Percentiles rank a stretch among this genome's conserved stretches.
phyloP scores from a whole-genome alignment of 2,329 filamentous ascomycete genomes.

The Fusarium mundagurra region DNA sequence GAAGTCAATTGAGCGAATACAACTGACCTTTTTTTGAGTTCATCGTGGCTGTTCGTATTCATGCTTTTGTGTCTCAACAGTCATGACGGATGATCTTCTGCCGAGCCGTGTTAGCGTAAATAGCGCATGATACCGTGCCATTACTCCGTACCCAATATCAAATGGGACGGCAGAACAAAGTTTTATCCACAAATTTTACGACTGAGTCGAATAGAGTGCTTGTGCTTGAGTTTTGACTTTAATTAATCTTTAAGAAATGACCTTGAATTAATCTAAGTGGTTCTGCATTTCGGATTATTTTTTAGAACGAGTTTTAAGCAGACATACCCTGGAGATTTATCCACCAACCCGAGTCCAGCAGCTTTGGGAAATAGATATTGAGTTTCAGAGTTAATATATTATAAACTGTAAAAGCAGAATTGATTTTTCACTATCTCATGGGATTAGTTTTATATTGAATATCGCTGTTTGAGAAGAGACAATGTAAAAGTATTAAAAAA shows the following conservation, averaged over 20 bases:
- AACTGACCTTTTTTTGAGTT: background rate
- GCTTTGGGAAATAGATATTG: too few relatives aligned
- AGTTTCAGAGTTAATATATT: too few relatives aligned
- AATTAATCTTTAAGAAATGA: background rate
- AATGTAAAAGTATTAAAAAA: too few relatives aligned
- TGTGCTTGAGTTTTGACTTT: too few relatives aligned
- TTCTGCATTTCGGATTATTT: background rate
- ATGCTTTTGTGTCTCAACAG: background rate
- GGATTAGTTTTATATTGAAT: too few relatives aligned
- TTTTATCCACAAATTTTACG: too few relatives aligned
- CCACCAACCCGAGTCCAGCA: background rate
- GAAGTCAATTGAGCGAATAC: background rate
- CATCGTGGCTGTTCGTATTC: background rate
- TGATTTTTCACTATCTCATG: too few relatives aligned
- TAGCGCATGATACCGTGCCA: background rate
- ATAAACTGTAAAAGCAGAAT: too few relatives aligned
- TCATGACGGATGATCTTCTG: background rate
- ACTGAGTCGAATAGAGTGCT: background rate
- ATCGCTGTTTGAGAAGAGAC: too few relatives aligned
- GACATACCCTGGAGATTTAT: background rate
- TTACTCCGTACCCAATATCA: too few relatives aligned
- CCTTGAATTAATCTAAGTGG: accelerated
- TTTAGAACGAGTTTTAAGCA: accelerated
- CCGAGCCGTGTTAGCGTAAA: background rate
- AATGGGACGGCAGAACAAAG: background rate